A percentile compares a stretch with the other conserved stretches of the same genome.
phyloP scores from a whole-genome alignment of 352 stramenopile species.

The Pythium myriotylum region DNA sequence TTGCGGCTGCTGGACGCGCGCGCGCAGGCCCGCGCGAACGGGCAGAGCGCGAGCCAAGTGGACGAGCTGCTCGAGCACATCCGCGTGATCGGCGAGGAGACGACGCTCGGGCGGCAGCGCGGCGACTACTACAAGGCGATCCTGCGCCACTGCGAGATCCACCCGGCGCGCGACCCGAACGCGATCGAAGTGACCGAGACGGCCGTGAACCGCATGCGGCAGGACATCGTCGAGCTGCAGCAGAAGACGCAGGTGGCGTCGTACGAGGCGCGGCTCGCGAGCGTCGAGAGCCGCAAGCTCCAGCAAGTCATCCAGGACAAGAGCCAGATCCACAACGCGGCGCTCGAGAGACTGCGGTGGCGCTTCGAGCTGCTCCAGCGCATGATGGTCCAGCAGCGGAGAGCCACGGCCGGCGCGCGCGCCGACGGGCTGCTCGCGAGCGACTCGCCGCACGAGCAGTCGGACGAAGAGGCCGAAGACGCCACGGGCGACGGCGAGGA shows the following conservation, averaged over 20 bases:
- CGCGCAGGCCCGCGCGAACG: conserved; percentile 42
- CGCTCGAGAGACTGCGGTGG: conserved; percentile 65
- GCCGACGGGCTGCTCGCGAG: not conserved
- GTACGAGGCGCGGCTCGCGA: conserved; percentile 68
- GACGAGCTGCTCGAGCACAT: conserved; percentile 75
- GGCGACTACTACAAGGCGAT: conserved; percentile 85
- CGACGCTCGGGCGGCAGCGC: conserved; percentile 57
- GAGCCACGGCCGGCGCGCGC: not conserved
- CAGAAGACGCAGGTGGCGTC: conserved; percentile 70
- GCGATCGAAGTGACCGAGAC: conserved; percentile 73
- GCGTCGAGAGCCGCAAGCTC: conserved; percentile 66
- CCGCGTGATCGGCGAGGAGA: conserved; percentile 58
- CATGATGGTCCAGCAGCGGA: conserved; percentile 30
- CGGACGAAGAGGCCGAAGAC: not conserved
- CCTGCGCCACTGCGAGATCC: conserved; percentile 75
- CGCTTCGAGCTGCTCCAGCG: conserved; percentile 66
- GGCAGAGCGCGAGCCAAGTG: conserved; percentile 53
- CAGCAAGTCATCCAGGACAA: conserved; percentile 70
- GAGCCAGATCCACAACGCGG: conserved; percentile 61
- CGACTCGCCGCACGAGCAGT: not conserved
- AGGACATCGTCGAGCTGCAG: conserved; percentile 69
- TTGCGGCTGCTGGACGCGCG: conserved; percentile 61
- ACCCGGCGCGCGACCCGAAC: conserved; percentile 76
- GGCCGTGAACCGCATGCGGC: conserved; percentile 58
- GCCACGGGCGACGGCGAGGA: not conserved